Evolutionary conservation across 2,329 filamentous ascomycete species (phyloP), one percentile per base, ranked within the genome.

Genomic region (Cadophora gregata): DNA sequence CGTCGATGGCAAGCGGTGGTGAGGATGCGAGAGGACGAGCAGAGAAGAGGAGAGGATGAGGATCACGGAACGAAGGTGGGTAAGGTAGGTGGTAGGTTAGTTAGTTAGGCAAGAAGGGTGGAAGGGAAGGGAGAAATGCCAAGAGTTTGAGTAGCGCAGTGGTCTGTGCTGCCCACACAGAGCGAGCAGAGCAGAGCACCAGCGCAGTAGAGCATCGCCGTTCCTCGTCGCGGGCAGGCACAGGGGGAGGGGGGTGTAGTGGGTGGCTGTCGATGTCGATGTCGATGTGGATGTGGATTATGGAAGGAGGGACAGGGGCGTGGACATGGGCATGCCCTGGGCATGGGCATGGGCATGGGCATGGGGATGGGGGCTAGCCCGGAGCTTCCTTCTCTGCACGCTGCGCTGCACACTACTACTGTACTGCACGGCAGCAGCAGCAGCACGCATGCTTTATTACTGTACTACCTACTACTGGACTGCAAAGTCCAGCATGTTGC

Each of bases 61-160:
- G 42, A 38, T 48, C 59, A 29, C 42, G 33, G 42, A 50, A 16
- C 21, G n/a, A 50, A 59, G 50, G 58, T 61, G 38, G 42, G 45
- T 59, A 47, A 59, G 51, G n/a, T n/a, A n/a, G n/a, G n/a, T n/a
- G n/a, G n/a, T n/a, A n/a, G n/a, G n/a, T n/a, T n/a, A n/a, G n/a
- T n/a, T n/a, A n/a, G n/a, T n/a, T n/a, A n/a, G n/a, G n/a, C n/a
- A n/a, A n/a, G n/a, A n/a, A n/a, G n/a, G n/a, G n/a, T n/a, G n/a
- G n/a, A 36, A 55, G n/a, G 61, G 50, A 62, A 61, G 48, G 47
- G 63, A 61, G 66, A 45, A 55, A 33, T 16, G 48, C 29, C 29
- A 33, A 63, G 53, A 36, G 31, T 38, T 19, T 4, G 27, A 56
- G 31, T 31, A 56, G 51, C 31, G 48, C 48, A 42, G 24, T 58